These are phyloP conservation scores for Phyllosticta ampelicida DNA, from an alignment of 2,329 filamentous ascomycete genomes.

Conservation along the genomic window DNA sequence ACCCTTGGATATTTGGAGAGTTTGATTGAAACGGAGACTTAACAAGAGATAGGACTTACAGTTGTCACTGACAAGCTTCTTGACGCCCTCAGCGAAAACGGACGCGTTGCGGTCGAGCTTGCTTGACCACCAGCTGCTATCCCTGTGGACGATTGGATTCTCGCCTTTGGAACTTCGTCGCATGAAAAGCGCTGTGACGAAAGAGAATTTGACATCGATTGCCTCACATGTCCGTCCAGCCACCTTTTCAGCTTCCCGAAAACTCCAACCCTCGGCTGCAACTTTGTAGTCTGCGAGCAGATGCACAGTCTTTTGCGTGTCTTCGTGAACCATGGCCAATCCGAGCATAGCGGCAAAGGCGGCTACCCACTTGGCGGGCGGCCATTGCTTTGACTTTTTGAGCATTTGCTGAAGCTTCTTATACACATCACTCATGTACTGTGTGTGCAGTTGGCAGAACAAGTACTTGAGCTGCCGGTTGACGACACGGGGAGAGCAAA, in stretches of 20 bases:
- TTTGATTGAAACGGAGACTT: background rate
- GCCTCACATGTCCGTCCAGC: conserved; percentile 32
- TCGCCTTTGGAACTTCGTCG: conserved; percentile 6
- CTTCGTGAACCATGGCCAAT: conserved; percentile 38
- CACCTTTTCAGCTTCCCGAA: conserved; percentile 19
- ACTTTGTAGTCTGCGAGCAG: conserved; percentile 32
- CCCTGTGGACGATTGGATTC: conserved; percentile 7
- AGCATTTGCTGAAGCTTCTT: conserved; percentile 38
- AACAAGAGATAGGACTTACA: background rate
- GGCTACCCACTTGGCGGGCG: conserved; percentile 33
- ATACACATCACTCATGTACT: conserved; percentile 32
- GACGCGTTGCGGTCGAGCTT: conserved; percentile 5
- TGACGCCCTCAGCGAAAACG: conserved; percentile 3
- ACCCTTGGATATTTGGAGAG: background rate
- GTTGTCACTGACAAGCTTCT: conserved; percentile 4
- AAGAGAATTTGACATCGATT: conserved; percentile 35
- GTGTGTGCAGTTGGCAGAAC: conserved; percentile 33
- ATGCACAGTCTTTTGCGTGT: conserved; percentile 36
- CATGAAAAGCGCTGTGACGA: conserved; percentile 35
- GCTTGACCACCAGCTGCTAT: conserved; percentile 1
- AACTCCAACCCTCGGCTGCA: conserved; percentile 17
- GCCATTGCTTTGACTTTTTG: conserved; percentile 25
- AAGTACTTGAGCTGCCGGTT: conserved; percentile 42
- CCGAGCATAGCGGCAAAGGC: conserved; percentile 37
- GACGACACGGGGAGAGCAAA: conserved; percentile 35